A percentile compares a stretch with the other conserved stretches of the same genome.
Evolutionary conservation across 2,329 filamentous ascomycete species (phyloP).

Genomic region (Fusarium sp.): DNA sequence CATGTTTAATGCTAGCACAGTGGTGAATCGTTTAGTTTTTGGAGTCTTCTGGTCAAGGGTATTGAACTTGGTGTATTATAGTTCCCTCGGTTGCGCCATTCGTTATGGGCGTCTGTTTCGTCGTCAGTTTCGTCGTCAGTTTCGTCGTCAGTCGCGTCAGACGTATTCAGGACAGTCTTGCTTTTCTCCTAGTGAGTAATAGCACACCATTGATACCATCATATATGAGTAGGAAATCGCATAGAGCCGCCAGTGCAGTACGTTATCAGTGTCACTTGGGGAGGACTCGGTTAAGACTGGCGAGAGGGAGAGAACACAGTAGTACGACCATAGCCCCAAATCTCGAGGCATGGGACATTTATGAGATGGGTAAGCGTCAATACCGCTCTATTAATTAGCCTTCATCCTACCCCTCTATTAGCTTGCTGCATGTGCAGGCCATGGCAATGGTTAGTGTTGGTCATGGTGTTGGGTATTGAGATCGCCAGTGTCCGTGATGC

Average conservation of each 20-base stretch:
- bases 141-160: not conserved
- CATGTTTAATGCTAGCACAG: constrained; percentile 33
- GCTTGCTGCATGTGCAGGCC: not conserved
- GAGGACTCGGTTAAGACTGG: not conserved
- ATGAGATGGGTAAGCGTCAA: not conserved
- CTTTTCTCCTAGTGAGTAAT: not conserved
- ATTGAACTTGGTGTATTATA: not conserved
- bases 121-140: not conserved
- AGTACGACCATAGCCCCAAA: not conserved
- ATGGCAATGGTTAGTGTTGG: not conserved
- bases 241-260: not conserved
- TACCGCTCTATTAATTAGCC: not conserved
- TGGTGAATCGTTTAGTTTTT: constrained; percentile 29
- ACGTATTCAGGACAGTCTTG: not conserved
- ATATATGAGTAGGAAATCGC: not conserved
- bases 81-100: not conserved
- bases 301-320: not conserved
- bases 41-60: not conserved
- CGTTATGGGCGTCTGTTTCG: not conserved
- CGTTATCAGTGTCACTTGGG: not conserved
- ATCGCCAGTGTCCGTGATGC: not conserved
- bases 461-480: not conserved
- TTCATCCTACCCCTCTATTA: not conserved
- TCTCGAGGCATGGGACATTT: not conserved
- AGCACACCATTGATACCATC: not conserved